phyloP scores from a whole-genome alignment of 176 grass and related monocot genomes.

The Carex myosuroides region DNA sequence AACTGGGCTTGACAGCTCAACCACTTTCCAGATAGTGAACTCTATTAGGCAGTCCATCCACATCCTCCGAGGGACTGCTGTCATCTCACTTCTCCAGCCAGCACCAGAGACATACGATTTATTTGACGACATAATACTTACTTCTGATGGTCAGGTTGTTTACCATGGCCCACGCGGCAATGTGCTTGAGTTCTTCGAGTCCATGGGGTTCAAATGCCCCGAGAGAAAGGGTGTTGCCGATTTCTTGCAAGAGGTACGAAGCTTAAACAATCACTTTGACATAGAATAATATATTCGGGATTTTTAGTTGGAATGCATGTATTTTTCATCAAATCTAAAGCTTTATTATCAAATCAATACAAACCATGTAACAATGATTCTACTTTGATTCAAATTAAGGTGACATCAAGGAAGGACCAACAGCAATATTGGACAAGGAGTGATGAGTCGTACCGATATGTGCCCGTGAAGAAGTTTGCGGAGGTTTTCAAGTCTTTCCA shows the following conservation, averaged over 20 bases:
- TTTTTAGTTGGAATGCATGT: neutral
- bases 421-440: constrained; percentile 56
- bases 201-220: constrained; percentile 67
- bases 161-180: constrained; percentile 70
- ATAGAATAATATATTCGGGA: neutral
- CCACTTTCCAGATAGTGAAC: constrained; percentile 86
- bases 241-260: constrained; percentile 79
- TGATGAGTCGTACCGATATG: constrained; percentile 47
- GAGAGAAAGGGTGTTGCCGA: constrained; percentile 67
- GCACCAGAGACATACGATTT: constrained; percentile 84
- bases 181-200: constrained; percentile 79
- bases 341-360: neutral
- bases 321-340: neutral
- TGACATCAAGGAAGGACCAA: constrained; percentile 78
- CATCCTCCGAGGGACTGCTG: constrained; percentile 67
- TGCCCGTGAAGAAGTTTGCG: constrained; percentile 52
- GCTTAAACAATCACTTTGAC: neutral
- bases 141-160: constrained; percentile 73
- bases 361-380: neutral
- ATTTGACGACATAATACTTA: constrained; percentile 83
- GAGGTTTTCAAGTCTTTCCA: constrained; percentile 53
- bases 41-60: constrained; percentile 77
- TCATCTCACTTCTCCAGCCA: constrained; percentile 80
- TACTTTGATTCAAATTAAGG: constrained; percentile 12
- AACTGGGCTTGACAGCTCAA: constrained; percentile 89